phyloP scores from a whole-genome alignment of 2,329 filamentous ascomycete species.

The Shiraia bambusicola region DNA sequence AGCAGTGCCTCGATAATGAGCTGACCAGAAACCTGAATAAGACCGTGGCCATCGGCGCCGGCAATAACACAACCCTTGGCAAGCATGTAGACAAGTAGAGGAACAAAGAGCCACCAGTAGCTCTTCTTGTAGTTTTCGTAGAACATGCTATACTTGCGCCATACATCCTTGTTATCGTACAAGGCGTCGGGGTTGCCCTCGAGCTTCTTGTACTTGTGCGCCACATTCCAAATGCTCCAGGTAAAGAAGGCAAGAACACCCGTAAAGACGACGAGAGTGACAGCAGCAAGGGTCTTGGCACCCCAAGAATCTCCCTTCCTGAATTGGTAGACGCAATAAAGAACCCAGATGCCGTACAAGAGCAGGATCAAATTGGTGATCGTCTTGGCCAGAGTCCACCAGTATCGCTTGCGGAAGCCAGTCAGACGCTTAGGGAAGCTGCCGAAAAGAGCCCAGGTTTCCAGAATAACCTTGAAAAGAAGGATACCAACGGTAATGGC shows the following conservation, averaged over 20 bases:
- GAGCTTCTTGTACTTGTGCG: constrained; percentile 68
- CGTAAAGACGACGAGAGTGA: constrained; percentile 82
- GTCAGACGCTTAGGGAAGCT: constrained; percentile 77
- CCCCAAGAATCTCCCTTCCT: constrained; percentile 92
- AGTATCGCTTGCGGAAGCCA: constrained; percentile 93
- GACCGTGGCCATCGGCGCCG: constrained; percentile 79
- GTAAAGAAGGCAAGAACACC: constrained; percentile 78
- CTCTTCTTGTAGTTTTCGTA: constrained; percentile 93
- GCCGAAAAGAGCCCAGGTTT: constrained; percentile 87
- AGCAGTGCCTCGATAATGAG: constrained; percentile 79
- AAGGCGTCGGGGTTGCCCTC: constrained; percentile 74
- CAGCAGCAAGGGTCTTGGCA: constrained; percentile 76
- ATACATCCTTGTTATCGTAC: constrained; percentile 85
- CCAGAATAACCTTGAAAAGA: constrained; percentile 86
- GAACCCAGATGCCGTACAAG: constrained; percentile 90
- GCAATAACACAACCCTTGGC: constrained; percentile 85
- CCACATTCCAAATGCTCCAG: constrained; percentile 78
- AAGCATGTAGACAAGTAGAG: constrained; percentile 86
- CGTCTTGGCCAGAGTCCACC: constrained; percentile 85
- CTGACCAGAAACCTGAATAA: constrained; percentile 77
- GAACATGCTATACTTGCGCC: constrained; percentile 95
- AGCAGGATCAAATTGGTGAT: constrained; percentile 88
- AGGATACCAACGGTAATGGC: constrained; percentile 83
- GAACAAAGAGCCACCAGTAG: constrained; percentile 97
- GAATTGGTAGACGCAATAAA: constrained; percentile 97